Conservation (phyloP, 768 basidiomycete species). For the Panellus pusillus region DNA sequence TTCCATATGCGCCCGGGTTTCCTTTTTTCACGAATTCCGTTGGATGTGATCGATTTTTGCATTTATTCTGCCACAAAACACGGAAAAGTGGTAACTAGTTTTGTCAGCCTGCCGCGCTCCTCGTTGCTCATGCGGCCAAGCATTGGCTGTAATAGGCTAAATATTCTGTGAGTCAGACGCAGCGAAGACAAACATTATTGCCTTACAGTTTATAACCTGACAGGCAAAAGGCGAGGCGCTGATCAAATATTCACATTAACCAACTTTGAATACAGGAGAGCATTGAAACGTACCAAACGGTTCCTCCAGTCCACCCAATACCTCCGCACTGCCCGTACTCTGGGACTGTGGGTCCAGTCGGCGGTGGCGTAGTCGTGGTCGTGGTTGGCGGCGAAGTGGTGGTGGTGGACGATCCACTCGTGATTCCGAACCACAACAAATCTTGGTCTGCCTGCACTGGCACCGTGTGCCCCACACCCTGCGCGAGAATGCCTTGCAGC, state of each 20-base stretch:
- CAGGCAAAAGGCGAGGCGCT: constrained; percentile 21
- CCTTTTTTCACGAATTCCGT: too few species aligned
- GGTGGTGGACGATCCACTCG: constrained; percentile 21
- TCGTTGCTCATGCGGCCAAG: too few species aligned
- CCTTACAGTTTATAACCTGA: background rate
- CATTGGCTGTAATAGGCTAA: too few species aligned
- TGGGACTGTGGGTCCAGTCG: constrained; percentile 11
- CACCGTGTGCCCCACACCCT: constrained; percentile 50
- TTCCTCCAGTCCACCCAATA: background rate
- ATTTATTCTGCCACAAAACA: too few species aligned
- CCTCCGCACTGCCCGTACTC: constrained; percentile 35
- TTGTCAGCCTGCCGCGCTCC: too few species aligned
- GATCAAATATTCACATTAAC: too few species aligned
- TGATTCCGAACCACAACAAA: constrained; percentile 49
- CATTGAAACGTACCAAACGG: background rate
- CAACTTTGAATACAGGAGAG: too few species aligned
- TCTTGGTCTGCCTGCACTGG: constrained; percentile 47
- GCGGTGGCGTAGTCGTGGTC: background rate
- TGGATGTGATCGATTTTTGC: too few species aligned
- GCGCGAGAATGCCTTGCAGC: constrained; percentile 48
- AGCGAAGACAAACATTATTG: too few species aligned
- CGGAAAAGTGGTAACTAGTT: too few species aligned
- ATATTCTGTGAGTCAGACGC: too few species aligned
- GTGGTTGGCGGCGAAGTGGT: background rate
- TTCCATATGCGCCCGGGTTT: too few species aligned